A percentile compares a stretch with the other conserved stretches of the same genome.
These are phyloP conservation scores for Leersia perrieri DNA, from an alignment of 176 grass and related monocot genomes.

Conservation along the genomic window DNA sequence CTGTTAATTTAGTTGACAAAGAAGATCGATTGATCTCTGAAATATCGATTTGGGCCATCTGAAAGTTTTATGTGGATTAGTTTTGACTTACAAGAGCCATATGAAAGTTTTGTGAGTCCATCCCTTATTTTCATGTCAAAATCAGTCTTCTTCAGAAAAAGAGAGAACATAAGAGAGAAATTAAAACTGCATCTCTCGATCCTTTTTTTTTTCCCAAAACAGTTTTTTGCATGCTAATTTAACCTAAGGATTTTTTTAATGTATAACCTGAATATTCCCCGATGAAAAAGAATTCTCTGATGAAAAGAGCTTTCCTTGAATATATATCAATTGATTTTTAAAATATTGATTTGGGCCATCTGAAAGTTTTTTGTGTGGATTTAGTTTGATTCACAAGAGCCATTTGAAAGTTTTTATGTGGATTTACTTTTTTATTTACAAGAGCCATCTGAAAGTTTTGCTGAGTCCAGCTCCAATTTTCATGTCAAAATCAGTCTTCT, in stretches of 20 bases:
- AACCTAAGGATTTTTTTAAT: too few relatives aligned
- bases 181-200: too few relatives aligned
- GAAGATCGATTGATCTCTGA: conserved; percentile 8
- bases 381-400: too few relatives aligned
- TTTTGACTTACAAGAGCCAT: not conserved
- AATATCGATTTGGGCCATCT: not conserved
- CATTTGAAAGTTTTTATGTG: not conserved
- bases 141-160: not conserved
- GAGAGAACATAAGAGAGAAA: too few relatives aligned
- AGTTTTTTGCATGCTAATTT: too few relatives aligned
- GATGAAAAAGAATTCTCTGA: too few relatives aligned
- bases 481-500: not conserved
- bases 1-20: not conserved
- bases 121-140: not conserved
- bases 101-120: not conserved
- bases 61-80: not conserved
- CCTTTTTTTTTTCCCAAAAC: too few relatives aligned
- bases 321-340: conserved; percentile 17
- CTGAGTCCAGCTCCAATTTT: not conserved
- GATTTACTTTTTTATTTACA: not conserved
- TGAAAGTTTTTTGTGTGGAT: too few relatives aligned
- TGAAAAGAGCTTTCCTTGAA: too few relatives aligned
- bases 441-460: not conserved
- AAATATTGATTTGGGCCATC: not conserved
- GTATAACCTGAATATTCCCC: too few relatives aligned